Percentiles rank a stretch among this genome's conserved stretches.
Conservation (phyloP, 768 basidiomycete species). For the Roridomyces roridus region DNA sequence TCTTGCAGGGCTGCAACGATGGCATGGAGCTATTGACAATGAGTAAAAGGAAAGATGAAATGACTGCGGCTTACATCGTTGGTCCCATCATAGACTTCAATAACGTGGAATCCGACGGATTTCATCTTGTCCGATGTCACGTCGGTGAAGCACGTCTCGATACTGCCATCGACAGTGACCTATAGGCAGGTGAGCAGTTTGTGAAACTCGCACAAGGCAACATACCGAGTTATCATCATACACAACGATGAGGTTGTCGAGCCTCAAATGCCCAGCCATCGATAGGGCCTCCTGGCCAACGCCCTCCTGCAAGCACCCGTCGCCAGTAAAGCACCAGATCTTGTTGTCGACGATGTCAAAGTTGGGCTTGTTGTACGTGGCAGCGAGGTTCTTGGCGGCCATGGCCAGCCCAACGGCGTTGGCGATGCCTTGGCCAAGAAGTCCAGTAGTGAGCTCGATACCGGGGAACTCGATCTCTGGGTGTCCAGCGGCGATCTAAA, state of each 20-base stretch:
- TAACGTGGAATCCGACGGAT: conserved; percentile 15
- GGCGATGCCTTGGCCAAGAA: conserved; percentile 20
- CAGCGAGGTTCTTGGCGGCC: conserved; percentile 15
- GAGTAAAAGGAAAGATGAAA: not conserved
- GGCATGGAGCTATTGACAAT: conserved; percentile 2
- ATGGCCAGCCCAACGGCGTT: conserved; percentile 21
- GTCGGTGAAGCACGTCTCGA: conserved; percentile 3
- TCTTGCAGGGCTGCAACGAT: not conserved
- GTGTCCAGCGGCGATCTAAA: conserved; percentile 18
- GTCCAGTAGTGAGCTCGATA: conserved; percentile 18
- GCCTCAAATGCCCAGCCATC: conserved; percentile 13
- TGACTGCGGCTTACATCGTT: conserved; percentile 1
- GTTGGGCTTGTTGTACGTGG: conserved; percentile 16
- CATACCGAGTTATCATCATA: conserved; percentile 14
- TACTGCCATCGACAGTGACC: conserved; percentile 14
- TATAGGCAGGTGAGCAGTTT: not conserved
- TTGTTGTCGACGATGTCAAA: conserved; percentile 16
- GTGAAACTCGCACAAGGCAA: not conserved
- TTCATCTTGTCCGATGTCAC: not conserved
- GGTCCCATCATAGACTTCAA: conserved; percentile 9
- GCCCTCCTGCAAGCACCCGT: conserved; percentile 20
- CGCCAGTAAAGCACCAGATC: conserved; percentile 22
- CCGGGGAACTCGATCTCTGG: conserved; percentile 22
- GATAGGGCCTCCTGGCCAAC: conserved; percentile 23
- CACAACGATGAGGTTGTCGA: conserved; percentile 16